Conservation (phyloP, 1,284 basidiomycete genomes). For the Tylopilus sp. region DNA sequence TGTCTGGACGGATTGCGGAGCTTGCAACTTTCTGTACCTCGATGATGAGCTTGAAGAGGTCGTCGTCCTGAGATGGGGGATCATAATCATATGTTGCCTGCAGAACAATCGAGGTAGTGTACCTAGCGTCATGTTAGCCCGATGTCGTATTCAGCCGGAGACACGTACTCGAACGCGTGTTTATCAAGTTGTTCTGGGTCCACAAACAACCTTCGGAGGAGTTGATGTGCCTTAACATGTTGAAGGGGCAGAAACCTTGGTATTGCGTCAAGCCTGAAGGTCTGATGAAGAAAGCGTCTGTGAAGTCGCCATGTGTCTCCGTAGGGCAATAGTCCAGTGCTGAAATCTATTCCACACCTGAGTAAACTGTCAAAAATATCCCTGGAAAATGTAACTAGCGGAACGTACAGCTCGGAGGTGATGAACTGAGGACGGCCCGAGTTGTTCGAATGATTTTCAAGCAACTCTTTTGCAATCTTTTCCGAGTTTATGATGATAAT, state of each 20-base stretch:
- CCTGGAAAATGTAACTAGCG: no score
- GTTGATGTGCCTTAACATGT: conserved; percentile 19
- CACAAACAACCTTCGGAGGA: no score
- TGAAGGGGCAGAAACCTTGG: conserved; percentile 18
- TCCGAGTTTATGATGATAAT: conserved; percentile 35
- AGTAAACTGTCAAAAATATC: not conserved
- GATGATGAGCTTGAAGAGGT: conserved; percentile 8
- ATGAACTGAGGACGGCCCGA: conserved; percentile 25
- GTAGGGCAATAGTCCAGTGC: not conserved
- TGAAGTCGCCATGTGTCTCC: no score
- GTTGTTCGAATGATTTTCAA: conserved; percentile 21
- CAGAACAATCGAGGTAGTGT: conserved; percentile 18
- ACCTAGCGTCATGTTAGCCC: conserved; percentile 8
- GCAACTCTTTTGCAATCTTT: conserved; percentile 27
- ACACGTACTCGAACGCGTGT: no score
- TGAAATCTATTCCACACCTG: conserved; percentile 16
- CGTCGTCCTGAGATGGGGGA: conserved; percentile 19
- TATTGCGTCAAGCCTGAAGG: conserved; percentile 8
- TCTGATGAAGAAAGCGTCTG: conserved; percentile 23
- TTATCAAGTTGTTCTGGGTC: no score
- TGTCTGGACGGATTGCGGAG: conserved; percentile 10
- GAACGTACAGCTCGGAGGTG: conserved; percentile 25
- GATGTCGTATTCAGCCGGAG: not conserved
- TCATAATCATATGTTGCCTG: conserved; percentile 28
- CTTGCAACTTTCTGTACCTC: not conserved